phyloP scores from a whole-genome alignment of 176 grass and related monocot genomes.

The Triticum turgidum region DNA sequence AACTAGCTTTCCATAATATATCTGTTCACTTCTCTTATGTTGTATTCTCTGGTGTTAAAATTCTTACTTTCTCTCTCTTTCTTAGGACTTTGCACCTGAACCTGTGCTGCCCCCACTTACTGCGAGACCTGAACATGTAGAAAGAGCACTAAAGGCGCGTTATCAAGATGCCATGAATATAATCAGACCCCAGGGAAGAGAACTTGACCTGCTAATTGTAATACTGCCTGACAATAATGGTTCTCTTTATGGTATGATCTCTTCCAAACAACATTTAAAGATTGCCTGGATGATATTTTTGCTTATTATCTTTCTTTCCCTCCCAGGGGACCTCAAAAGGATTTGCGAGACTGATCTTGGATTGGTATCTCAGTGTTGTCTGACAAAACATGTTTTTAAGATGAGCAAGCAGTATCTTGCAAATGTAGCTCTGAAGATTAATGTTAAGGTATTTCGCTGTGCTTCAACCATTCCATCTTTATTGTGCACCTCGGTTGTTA shows the following conservation, averaged over 20 bases:
- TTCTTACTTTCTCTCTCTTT: not conserved
- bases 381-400: constrained; percentile 95
- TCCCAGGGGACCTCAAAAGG: constrained; percentile 85
- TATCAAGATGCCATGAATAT: constrained; percentile 77
- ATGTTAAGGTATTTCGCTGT: constrained; percentile 69
- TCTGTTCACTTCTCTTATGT: not conserved
- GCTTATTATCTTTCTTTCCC: constrained; percentile 8
- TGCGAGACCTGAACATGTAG: constrained; percentile 75
- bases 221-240: constrained; percentile 89
- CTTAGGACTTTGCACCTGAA: constrained; percentile 72
- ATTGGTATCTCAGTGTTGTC: constrained; percentile 94
- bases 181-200: constrained; percentile 60
- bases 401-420: constrained; percentile 96
- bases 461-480: constrained; percentile 5
- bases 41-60: not conserved
- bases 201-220: constrained; percentile 87
- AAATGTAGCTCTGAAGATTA: constrained; percentile 95
- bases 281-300: constrained; percentile 8
- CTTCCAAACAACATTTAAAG: not conserved
- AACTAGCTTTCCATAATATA: not conserved
- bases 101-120: constrained; percentile 69
- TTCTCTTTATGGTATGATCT: constrained; percentile 68
- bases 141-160: constrained; percentile 69
- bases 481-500: not conserved
- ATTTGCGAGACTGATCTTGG: constrained; percentile 97